Conservation (phyloP, 495 filamentous ascomycete species). For the Penicillium angulare region DNA sequence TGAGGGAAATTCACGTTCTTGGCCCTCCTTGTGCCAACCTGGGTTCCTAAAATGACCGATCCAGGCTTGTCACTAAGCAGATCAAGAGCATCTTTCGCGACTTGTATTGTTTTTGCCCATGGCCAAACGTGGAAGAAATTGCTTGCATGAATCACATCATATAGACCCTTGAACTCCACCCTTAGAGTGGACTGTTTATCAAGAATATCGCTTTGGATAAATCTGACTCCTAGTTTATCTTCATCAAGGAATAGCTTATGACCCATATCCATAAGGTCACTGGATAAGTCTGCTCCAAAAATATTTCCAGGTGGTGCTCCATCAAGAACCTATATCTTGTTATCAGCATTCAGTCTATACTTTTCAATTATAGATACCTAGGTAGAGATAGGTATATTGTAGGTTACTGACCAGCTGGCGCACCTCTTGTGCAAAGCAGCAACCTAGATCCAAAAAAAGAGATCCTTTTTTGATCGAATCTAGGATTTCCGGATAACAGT, state of each 20-base stretch:
- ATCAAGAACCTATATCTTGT: slow-evolving; percentile 30
- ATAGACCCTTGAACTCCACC: slow-evolving; percentile 32
- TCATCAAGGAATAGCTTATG: slow-evolving; percentile 49
- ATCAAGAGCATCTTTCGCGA: slow-evolving; percentile 35
- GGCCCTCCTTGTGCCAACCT: slow-evolving; percentile 3
- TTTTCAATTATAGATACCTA: background rate
- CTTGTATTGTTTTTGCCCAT: slow-evolving; percentile 42
- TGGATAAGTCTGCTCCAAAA: slow-evolving; percentile 44
- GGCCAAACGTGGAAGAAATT: slow-evolving; percentile 56
- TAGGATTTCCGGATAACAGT: slow-evolving; percentile 24
- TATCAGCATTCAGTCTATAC: background rate
- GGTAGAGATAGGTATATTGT: too few species aligned
- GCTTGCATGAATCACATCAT: slow-evolving; percentile 50
- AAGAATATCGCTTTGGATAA: slow-evolving; percentile 40
- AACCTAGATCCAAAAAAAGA: slow-evolving; percentile 48
- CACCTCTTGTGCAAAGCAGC: slow-evolving; percentile 52
- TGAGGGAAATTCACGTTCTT: background rate
- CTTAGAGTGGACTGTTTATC: slow-evolving; percentile 18
- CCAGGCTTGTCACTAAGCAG: background rate
- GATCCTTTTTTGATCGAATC: slow-evolving; percentile 18
- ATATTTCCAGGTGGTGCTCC: slow-evolving; percentile 38
- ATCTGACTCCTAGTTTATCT: slow-evolving; percentile 19
- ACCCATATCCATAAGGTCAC: slow-evolving; percentile 46
- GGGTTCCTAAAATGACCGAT: slow-evolving; percentile 3
- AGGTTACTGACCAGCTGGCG: slow-evolving; percentile 30